A percentile compares a stretch with the other conserved stretches of the same genome.
phyloP scores from a whole-genome alignment of 306 rosid species.

The Casuarina glauca region DNA sequence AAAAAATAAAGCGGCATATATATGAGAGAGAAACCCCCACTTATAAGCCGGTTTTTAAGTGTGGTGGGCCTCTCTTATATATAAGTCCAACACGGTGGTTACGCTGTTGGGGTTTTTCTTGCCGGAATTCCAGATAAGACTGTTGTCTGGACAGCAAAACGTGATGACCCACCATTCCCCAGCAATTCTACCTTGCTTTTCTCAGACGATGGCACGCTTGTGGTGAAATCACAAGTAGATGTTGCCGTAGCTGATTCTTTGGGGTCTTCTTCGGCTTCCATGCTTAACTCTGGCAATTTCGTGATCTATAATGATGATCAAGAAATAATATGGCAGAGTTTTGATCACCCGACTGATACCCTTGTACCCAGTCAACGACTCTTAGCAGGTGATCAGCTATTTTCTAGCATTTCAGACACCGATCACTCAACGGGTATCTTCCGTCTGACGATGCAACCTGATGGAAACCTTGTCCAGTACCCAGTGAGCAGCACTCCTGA shows the following conservation, averaged over 20 bases:
- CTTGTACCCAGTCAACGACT: slow-evolving; percentile 24
- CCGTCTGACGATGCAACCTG: slow-evolving; percentile 15
- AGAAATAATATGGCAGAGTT: slow-evolving; percentile 20
- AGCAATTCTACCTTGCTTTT: slow-evolving; percentile 17
- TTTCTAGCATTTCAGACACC: slow-evolving; percentile 13
- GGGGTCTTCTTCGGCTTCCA: slow-evolving; percentile 16
- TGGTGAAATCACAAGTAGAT: neutral
- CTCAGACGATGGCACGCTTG: slow-evolving; percentile 18
- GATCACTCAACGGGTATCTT: slow-evolving; percentile 25
- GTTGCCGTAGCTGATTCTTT: neutral
- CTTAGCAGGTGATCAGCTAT: neutral
- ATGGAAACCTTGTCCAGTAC: slow-evolving; percentile 33
- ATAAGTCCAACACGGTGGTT: too few species aligned
- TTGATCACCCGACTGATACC: slow-evolving; percentile 23
- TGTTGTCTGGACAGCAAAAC: slow-evolving; percentile 32
- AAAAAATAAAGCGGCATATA: too few species aligned
- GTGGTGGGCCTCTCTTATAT: too few species aligned
- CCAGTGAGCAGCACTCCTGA: neutral
- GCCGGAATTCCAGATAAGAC: slow-evolving; percentile 26
- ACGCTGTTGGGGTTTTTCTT: neutral
- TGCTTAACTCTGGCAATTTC: slow-evolving; percentile 30
- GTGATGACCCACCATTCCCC: slow-evolving; percentile 16
- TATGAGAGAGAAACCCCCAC: too few species aligned
- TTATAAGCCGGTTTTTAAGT: too few species aligned
- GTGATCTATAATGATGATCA: slow-evolving; percentile 10